Conservation (phyloP, 2,329 filamentous ascomycete species). For the Camptophora hylomeconis region DNA sequence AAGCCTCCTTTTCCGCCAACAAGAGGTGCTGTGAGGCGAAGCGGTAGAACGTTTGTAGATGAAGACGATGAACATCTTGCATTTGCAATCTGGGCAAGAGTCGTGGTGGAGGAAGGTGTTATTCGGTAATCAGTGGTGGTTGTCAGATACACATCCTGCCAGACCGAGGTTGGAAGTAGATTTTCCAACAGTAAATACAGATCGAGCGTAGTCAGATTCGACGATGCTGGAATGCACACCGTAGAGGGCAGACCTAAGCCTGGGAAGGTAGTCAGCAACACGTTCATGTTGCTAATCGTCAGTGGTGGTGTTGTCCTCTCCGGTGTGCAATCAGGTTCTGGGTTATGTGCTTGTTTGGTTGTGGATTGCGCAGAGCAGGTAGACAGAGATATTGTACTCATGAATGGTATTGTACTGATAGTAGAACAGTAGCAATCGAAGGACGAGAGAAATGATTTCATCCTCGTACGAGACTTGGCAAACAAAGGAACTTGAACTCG, state of each 20-base stretch:
- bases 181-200: constrained; percentile 21
- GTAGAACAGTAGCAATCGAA: too few relatives aligned
- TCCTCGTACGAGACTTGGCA: too few relatives aligned
- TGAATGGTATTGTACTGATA: constrained; percentile 1
- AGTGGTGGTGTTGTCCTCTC: too few relatives aligned
- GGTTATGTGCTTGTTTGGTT: too few relatives aligned
- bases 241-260: constrained; percentile 76
- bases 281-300: constrained; percentile 44
- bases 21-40: constrained; percentile 66
- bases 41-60: constrained; percentile 49
- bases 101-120: constrained; percentile 43
- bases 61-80: too few relatives aligned
- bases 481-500: too few relatives aligned
- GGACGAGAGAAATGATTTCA: too few relatives aligned
- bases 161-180: constrained; percentile 44
- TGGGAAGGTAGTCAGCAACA: constrained; percentile 73
- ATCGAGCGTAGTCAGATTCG: not conserved
- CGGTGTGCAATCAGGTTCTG: too few relatives aligned
- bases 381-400: not conserved
- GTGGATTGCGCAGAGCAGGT: too few relatives aligned
- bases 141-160: constrained; percentile 58
- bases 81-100: constrained; percentile 47
- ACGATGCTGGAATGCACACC: constrained; percentile 55
- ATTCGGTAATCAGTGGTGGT: constrained; percentile 68
- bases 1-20: constrained; percentile 96